Evolutionary conservation across 306 rosid genomes (phyloP).

Genomic region (Vigna reflexopilosa): DNA sequence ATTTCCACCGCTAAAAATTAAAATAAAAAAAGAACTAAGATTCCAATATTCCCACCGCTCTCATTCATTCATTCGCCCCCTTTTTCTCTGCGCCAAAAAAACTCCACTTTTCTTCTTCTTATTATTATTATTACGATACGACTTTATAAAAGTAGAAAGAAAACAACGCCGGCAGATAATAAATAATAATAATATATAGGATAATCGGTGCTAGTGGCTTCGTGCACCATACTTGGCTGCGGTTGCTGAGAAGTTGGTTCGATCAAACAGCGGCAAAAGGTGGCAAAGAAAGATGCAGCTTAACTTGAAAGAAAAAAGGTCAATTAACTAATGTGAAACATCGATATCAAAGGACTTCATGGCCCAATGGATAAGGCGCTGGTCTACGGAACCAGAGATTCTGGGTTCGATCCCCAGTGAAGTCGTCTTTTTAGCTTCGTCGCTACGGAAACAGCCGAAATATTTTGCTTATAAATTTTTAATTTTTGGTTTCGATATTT

Average conservation of each 20-base stretch:
- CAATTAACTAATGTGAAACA: rapidly evolving
- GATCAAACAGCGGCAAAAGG: background rate
- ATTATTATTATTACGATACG: background rate
- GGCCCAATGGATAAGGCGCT: slow-evolving; percentile 96
- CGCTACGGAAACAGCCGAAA: no score
- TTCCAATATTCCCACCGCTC: slow-evolving; percentile 22
- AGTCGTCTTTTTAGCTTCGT: slow-evolving; percentile 37
- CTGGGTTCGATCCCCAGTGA: slow-evolving; percentile 93
- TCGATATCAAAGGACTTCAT: slow-evolving; percentile 25
- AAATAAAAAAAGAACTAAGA: background rate
- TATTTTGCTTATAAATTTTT: no score
- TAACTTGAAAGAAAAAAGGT: background rate
- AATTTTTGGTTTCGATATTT: no score
- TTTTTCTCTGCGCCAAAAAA: slow-evolving; percentile 1
- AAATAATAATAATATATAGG: background rate
- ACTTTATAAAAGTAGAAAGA: background rate
- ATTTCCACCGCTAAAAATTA: slow-evolving; percentile 42
- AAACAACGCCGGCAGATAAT: background rate
- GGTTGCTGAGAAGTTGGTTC: slow-evolving; percentile 3
- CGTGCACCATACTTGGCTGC: background rate
- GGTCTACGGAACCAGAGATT: slow-evolving; percentile 98
- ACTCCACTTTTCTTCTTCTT: background rate
- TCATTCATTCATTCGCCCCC: slow-evolving; percentile 26
- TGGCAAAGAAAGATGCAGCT: background rate
- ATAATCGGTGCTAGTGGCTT: background rate